Evolutionary conservation across 2,329 filamentous ascomycete genomes (phyloP).

Genomic region (Fusarium hainanense): DNA sequence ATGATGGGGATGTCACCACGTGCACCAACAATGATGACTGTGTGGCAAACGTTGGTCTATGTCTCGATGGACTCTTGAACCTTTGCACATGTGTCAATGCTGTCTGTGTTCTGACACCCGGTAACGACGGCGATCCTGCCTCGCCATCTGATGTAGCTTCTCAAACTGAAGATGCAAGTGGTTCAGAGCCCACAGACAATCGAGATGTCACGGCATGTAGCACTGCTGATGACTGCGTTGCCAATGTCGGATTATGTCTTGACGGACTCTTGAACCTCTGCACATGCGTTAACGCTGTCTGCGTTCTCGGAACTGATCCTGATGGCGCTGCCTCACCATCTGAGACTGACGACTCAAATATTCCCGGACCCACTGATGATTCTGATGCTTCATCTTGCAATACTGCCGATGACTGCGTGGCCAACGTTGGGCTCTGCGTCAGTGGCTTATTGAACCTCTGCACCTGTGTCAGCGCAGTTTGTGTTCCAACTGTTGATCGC

Average conservation of each 20-base stretch:
- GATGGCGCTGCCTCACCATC: not conserved
- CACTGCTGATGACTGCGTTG: not conserved
- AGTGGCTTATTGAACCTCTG: too few species aligned
- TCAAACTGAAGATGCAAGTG: not conserved
- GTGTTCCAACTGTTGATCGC: too few species aligned
- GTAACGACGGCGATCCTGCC: not conserved
- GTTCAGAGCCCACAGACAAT: not conserved
- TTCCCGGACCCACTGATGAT: not conserved
- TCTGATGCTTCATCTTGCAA: not conserved
- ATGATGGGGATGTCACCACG: rapidly evolving
- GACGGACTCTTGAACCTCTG: not conserved
- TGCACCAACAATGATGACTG: not conserved
- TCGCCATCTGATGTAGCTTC: not conserved
- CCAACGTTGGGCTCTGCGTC: too few species aligned
- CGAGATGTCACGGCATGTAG: not conserved
- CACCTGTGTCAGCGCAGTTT: too few species aligned
- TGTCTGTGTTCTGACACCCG: not conserved
- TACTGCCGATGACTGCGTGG: not conserved
- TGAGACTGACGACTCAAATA: not conserved
- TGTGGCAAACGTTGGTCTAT: not conserved
- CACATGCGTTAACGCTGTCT: not conserved
- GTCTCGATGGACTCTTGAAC: not conserved
- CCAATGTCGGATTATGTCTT: not conserved
- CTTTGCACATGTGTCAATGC: not conserved
- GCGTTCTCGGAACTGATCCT: not conserved